Evolutionary conservation across 2,329 filamentous ascomycete genomes (phyloP).

Genomic region (Aspergillus ochraceoroseus): DNA sequence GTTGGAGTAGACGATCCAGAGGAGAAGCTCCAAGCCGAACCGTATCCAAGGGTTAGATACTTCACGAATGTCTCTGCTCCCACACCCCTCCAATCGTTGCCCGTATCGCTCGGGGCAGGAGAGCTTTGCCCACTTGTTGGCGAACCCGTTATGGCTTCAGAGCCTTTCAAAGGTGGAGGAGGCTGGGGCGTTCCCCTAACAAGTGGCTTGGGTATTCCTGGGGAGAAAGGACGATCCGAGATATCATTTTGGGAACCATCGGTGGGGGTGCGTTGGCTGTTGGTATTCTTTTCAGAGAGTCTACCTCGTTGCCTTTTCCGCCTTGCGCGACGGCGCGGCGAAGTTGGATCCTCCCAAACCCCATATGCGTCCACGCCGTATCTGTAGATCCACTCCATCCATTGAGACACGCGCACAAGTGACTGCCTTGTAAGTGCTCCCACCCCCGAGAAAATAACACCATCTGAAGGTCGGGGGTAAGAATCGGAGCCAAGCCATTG

Average conservation of each 20-base stretch:
- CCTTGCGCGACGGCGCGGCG: conserved; percentile 51
- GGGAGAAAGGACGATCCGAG: conserved; percentile 29
- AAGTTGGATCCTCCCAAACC: conserved; percentile 70
- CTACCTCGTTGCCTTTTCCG: conserved; percentile 31
- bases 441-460: conserved; percentile 77
- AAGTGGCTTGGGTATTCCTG: conserved; percentile 45
- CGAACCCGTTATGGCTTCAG: conserved; percentile 12
- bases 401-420: conserved; percentile 67
- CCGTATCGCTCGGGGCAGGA: conserved; percentile 19
- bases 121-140: conserved; percentile 18
- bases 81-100: conserved; percentile 30
- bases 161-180: conserved; percentile 17
- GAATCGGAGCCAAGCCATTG: conserved; percentile 71
- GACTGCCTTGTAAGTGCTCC: conserved; percentile 68
- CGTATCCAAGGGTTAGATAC: conserved; percentile 49
- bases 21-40: conserved; percentile 45
- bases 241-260: conserved; percentile 14
- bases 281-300: conserved; percentile 14
- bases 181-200: conserved; percentile 27
- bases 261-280: conserved; percentile 5
- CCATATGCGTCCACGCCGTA: conserved; percentile 84
- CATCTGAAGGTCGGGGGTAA: conserved; percentile 67
- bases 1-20: conserved; percentile 28
- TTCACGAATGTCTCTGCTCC: conserved; percentile 47
- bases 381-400: conserved; percentile 83